Base-by-base conservation (phyloP, 352 stramenopile genomes). In the Phytophthora macrochlamydospora region DNA sequence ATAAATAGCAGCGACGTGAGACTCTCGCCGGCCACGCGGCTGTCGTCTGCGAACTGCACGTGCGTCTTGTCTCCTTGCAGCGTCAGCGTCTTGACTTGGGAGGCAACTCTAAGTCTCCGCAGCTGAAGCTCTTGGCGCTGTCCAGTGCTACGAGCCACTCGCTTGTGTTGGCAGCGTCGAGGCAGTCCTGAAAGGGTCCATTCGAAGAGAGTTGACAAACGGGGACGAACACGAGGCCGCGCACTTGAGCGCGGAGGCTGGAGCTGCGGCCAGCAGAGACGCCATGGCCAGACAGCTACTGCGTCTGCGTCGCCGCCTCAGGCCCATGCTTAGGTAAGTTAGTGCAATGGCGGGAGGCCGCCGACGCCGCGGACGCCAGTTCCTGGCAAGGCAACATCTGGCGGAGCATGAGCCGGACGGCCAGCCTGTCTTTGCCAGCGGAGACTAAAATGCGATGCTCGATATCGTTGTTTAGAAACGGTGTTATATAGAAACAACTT, bases 1-100 rank as follows among this genome's bases (percentile, higher is more conserved):
- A 74, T 71, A 69, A 83, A 76, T 66, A 71, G 35, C 54, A 75
- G 48, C 29, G 56, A 40, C 9, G 48, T 7, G 50, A 75, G 32
- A n/a, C n/a, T 44, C 5, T 60, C 33, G n/a, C 62, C 69, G 28
- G 43, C 56, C 64, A 65, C 72, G 13, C 7, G 54, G 24, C 59
- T 54, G 35, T 14, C 24, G 3, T n/a, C 35, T 51, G 65, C 38
- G 32, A 76, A 76, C 52, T 57, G 56, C 11, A 73, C 55, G 55
- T 43, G 68, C 42, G 67, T 69, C 57, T 49, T 60, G 50, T 64
- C 24, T 2, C 68, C 64, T 7, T 46, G 50, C 2, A 76, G 30
- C 46, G 51, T 24, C 30, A 76, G 42, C 33, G 51, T 53, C 18
- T 65, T 56, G 33, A 76, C 56, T 11, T 51, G 12, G 49, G 29